These are phyloP conservation scores for Auricularia sp. DNA, from an alignment of 768 basidiomycete species.

Conservation along the genomic window DNA sequence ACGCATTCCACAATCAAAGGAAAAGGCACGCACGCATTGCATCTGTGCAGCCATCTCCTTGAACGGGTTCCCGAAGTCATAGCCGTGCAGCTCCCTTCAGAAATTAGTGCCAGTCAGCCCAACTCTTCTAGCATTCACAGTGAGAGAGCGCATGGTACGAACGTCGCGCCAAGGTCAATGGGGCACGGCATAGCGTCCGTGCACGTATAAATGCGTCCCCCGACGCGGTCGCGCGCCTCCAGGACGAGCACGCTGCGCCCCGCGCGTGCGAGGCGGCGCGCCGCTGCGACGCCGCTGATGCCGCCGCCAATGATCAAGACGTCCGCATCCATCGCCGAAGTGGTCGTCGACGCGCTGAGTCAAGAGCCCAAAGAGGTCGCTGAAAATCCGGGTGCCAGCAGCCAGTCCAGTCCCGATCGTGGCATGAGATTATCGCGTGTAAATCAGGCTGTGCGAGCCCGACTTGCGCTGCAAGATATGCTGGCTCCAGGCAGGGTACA, in stretches of 20 bases:
- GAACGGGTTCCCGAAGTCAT: constrained; percentile 10
- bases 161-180: constrained; percentile 6
- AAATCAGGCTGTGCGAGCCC: too few relatives aligned
- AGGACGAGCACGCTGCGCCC: constrained; percentile 12
- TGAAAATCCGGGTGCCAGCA: too few relatives aligned
- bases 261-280: constrained; percentile 8
- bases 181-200: constrained; percentile 1
- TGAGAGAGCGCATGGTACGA: neutral
- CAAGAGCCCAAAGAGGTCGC: too few relatives aligned
- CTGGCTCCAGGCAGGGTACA: too few relatives aligned
- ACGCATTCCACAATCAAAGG: neutral
- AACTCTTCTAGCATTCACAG: neutral
- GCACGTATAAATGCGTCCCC: constrained; percentile 5
- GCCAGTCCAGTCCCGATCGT: too few relatives aligned
- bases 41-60: constrained; percentile 8
- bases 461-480: too few relatives aligned
- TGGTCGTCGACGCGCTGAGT: too few relatives aligned
- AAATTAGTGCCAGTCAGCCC: neutral
- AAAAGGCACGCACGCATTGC: constrained; percentile 1
- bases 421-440: too few relatives aligned
- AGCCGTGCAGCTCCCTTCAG: neutral
- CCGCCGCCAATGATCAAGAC: constrained; percentile 11
- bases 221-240: constrained; percentile 8
- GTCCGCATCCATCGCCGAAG: neutral
- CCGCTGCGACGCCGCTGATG: constrained; percentile 11